These are phyloP conservation scores for Cordyceps farinosa DNA, from an alignment of 2,329 filamentous ascomycete genomes.

Conservation along the genomic window DNA sequence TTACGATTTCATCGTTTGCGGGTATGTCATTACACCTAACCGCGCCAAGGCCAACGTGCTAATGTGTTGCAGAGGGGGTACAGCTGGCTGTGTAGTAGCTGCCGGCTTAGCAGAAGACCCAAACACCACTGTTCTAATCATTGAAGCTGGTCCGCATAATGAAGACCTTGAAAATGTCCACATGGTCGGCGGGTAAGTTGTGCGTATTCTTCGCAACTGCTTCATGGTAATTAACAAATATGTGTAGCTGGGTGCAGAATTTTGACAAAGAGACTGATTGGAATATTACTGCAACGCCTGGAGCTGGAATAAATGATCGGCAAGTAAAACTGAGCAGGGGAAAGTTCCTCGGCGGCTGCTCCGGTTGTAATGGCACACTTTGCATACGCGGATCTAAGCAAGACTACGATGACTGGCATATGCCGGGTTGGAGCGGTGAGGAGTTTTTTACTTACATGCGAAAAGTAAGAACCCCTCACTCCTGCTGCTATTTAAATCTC, in stretches of 20 bases:
- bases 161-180: slow-evolving; percentile 45
- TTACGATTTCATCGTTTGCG: slow-evolving; percentile 35
- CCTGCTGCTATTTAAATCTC: neutral
- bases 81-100: slow-evolving; percentile 36
- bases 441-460: slow-evolving; percentile 55
- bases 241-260: slow-evolving; percentile 39
- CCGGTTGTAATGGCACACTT: slow-evolving; percentile 48
- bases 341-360: slow-evolving; percentile 47
- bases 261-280: slow-evolving; percentile 49
- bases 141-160: slow-evolving; percentile 39
- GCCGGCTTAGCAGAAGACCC: slow-evolving; percentile 35
- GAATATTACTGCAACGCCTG: slow-evolving; percentile 45
- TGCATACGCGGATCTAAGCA: slow-evolving; percentile 47
- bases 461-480: slow-evolving; percentile 37
- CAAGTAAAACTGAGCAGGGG: slow-evolving; percentile 47
- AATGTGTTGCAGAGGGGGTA: slow-evolving; percentile 30
- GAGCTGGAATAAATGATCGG: slow-evolving; percentile 37
- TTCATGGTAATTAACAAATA: neutral
- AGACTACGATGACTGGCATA: slow-evolving; percentile 51
- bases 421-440: slow-evolving; percentile 53
- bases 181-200: slow-evolving; percentile 46
- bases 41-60: neutral
- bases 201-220: neutral
- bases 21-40: slow-evolving; percentile 25
- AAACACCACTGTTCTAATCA: slow-evolving; percentile 29